Evolutionary conservation across 2,329 filamentous ascomycete genomes (phyloP).

Genomic region (Torrubiellomyces zombiae): DNA sequence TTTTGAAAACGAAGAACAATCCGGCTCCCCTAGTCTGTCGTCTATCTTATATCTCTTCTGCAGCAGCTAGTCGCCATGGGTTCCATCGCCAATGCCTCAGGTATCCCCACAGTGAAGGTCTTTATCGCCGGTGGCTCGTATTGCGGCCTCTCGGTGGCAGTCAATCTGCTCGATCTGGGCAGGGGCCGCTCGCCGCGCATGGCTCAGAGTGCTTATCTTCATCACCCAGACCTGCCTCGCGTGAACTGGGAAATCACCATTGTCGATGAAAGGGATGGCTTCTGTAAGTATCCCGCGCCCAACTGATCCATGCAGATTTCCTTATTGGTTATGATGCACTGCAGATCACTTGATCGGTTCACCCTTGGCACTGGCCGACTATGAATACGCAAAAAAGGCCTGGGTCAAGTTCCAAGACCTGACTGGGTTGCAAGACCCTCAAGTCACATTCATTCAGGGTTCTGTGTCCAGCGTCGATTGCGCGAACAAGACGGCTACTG

Average conservation of each 20-base stretch:
- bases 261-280: conserved; percentile 70
- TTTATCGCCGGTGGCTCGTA: conserved; percentile 59
- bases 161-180: conserved; percentile 52
- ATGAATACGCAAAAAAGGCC: conserved; percentile 44
- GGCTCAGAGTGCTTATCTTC: conserved; percentile 17
- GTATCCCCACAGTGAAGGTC: conserved; percentile 30
- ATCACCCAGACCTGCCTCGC: conserved; percentile 24
- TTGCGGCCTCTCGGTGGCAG: conserved; percentile 47
- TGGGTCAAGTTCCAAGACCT: conserved; percentile 57
- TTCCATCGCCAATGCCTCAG: conserved; percentile 9
- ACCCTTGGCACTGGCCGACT: conserved; percentile 51
- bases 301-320: no score
- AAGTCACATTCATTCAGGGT: conserved; percentile 49
- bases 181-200: conserved; percentile 36
- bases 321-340: no score
- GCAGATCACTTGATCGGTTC: conserved; percentile 61
- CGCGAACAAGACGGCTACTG: conserved; percentile 38
- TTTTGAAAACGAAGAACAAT: no score
- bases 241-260: conserved; percentile 53
- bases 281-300: no score
- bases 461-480: conserved; percentile 44
- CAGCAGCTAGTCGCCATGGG: conserved; percentile 10
- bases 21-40: not conserved
- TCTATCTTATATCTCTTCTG: not conserved
- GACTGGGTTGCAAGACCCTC: conserved; percentile 44